A percentile compares a stretch with the other conserved stretches of the same genome.
phyloP scores from a whole-genome alignment of 2,329 filamentous ascomycete genomes.

The Blastomyces percursus region DNA sequence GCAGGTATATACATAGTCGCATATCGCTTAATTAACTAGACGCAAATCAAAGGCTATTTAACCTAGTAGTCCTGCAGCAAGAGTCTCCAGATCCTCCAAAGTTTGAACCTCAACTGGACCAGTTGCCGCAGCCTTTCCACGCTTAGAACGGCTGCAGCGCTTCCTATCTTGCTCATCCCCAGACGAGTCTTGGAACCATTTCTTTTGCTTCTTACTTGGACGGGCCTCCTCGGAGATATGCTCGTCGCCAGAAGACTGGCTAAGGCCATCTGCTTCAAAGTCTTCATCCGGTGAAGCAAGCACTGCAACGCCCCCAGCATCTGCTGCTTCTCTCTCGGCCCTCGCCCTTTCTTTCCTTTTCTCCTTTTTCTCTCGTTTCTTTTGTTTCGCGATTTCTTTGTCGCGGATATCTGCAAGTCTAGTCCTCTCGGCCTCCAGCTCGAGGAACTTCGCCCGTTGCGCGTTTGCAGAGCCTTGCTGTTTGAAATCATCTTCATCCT shows the following conservation, averaged over 20 bases:
- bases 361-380: conserved; percentile 45
- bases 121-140: conserved; percentile 7
- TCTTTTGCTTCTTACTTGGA: conserved; percentile 32
- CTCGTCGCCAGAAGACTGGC: conserved; percentile 17
- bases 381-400: conserved; percentile 68
- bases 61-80: conserved; percentile 35
- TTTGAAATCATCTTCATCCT: conserved; percentile 71
- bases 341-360: conserved; percentile 31
- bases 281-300: conserved; percentile 24
- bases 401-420: conserved; percentile 67
- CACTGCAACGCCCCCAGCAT: conserved; percentile 23
- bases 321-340: conserved; percentile 26
- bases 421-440: conserved; percentile 61
- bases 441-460: conserved; percentile 67
- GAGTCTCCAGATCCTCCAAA: conserved; percentile 38
- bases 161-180: conserved; percentile 15
- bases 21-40: background rate
- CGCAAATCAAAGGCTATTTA: conserved; percentile 10
- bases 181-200: conserved; percentile 27
- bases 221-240: conserved; percentile 15
- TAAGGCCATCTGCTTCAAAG: conserved; percentile 10
- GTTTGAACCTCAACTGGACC: conserved; percentile 31
- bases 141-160: conserved; percentile 21
- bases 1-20: background rate
- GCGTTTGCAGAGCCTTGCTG: conserved; percentile 62